phyloP scores from a whole-genome alignment of 345 rosid genomes.

The Carallia pectinifolia region DNA sequence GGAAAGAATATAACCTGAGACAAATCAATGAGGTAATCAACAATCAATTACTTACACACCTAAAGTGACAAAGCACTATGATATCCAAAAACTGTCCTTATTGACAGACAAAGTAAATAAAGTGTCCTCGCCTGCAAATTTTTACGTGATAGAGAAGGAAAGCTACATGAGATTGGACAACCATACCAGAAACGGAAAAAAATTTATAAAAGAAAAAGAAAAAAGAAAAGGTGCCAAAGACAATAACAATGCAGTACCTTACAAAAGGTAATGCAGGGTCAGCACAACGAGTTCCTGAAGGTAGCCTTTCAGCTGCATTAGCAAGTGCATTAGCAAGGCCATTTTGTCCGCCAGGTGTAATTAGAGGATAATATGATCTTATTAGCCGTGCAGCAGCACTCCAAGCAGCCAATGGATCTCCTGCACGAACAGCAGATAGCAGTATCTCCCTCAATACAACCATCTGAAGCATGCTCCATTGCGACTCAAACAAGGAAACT shows the following conservation, averaged over 20 bases:
- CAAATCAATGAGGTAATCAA: slow-evolving; percentile 11
- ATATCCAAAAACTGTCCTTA: not conserved
- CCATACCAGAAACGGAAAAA: not conserved
- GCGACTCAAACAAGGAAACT: slow-evolving; percentile 88
- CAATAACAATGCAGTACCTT: slow-evolving; percentile 44
- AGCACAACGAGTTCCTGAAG: slow-evolving; percentile 93
- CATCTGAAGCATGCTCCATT: slow-evolving; percentile 99
- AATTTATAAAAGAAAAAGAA: not conserved
- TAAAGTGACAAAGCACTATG: not conserved
- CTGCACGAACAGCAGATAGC: slow-evolving; percentile 95
- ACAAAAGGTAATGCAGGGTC: slow-evolving; percentile 97
- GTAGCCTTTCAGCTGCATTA: slow-evolving; percentile 88
- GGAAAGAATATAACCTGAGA: slow-evolving; percentile 84
- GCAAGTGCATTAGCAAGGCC: slow-evolving; percentile 90
- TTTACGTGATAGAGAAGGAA: not conserved
- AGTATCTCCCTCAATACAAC: slow-evolving; percentile 97
- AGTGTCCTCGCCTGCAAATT: not conserved
- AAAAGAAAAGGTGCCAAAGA: not conserved
- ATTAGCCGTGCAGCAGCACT: slow-evolving; percentile 96
- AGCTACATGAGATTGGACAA: not conserved
- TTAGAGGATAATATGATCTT: slow-evolving; percentile 91
- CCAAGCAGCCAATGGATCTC: slow-evolving; percentile 98
- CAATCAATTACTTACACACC: slow-evolving; percentile 1
- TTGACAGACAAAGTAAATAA: not conserved
- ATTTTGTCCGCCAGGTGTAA: slow-evolving; percentile 97